Evolutionary conservation across 345 rosid species (phyloP).

Genomic region (Populus ilicifolia): DNA sequence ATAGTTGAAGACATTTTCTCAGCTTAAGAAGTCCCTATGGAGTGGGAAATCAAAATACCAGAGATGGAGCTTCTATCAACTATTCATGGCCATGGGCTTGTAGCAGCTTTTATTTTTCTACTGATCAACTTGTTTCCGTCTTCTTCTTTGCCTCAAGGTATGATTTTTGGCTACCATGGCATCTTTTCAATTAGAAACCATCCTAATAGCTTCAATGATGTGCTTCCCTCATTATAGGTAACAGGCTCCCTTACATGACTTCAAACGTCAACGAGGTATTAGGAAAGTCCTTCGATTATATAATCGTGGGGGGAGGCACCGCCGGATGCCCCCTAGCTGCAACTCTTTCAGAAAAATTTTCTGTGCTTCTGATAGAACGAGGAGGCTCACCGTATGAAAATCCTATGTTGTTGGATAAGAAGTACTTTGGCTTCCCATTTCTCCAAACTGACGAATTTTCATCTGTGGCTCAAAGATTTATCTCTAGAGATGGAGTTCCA

Average conservation of each 20-base stretch:
- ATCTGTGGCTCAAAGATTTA: constrained; percentile 57
- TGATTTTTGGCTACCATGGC: background rate
- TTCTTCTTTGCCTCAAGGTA: constrained; percentile 34
- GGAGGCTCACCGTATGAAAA: constrained; percentile 64
- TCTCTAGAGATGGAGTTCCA: constrained; percentile 48
- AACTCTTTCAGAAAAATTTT: constrained; percentile 53
- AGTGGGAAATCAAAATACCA: background rate
- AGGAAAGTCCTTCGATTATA: constrained; percentile 71
- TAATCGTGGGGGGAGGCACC: constrained; percentile 67
- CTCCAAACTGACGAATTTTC: constrained; percentile 54
- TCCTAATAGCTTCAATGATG: background rate
- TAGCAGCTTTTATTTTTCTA: constrained; percentile 15
- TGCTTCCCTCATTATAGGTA: constrained; percentile 28
- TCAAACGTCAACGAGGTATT: constrained; percentile 47
- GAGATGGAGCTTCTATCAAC: constrained; percentile 1
- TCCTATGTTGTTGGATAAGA: constrained; percentile 43
- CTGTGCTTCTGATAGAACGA: constrained; percentile 60
- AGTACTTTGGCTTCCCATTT: constrained; percentile 46
- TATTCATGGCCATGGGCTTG: constrained; percentile 13
- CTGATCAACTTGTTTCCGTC: constrained; percentile 8
- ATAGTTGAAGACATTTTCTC: too few relatives aligned
- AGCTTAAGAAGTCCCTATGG: background rate
- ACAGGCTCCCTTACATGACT: constrained; percentile 51
- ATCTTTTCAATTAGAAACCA: background rate
- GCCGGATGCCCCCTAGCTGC: constrained; percentile 70